Evolutionary conservation across 2,329 filamentous ascomycete genomes (phyloP).

Genomic region (Xylaria sp.): DNA sequence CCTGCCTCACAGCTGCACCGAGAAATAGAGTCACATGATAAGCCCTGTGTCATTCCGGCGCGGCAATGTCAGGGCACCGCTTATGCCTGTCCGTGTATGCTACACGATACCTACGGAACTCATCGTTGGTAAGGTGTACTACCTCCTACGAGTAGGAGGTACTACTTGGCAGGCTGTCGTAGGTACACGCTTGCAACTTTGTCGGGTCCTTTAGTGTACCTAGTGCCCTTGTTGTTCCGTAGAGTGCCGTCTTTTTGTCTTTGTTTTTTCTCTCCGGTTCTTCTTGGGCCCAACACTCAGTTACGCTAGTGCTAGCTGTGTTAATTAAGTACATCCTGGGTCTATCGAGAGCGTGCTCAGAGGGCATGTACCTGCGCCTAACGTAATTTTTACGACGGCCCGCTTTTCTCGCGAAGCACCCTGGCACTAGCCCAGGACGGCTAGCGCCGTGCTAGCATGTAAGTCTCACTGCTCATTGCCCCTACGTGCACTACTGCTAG

Average conservation of each 20-base stretch:
- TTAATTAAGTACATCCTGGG: neutral
- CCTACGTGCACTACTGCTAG: conserved; percentile 8
- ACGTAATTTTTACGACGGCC: neutral
- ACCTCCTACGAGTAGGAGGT: neutral
- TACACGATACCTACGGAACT: too few relatives aligned
- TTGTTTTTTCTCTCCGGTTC: neutral
- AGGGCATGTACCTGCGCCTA: neutral
- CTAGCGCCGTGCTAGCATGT: neutral
- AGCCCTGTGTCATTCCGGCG: neutral
- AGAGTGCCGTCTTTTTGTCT: neutral
- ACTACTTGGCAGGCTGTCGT: too few relatives aligned
- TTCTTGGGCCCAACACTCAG: neutral
- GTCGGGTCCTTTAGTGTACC: too few relatives aligned
- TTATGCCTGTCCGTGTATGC: too few relatives aligned
- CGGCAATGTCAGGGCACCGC: neutral
- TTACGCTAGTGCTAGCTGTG: neutral
- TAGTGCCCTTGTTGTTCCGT: neutral
- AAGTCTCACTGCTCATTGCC: conserved; percentile 26
- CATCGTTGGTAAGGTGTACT: neutral
- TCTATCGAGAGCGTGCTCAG: too few relatives aligned
- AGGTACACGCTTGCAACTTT: too few relatives aligned
- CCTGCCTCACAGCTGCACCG: neutral
- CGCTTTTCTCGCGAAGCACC: neutral
- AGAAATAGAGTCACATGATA: neutral
- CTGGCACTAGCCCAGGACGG: neutral